phyloP scores from a whole-genome alignment of 371 early-diverging fungal species.

The Syncephalastrum racemosum region DNA sequence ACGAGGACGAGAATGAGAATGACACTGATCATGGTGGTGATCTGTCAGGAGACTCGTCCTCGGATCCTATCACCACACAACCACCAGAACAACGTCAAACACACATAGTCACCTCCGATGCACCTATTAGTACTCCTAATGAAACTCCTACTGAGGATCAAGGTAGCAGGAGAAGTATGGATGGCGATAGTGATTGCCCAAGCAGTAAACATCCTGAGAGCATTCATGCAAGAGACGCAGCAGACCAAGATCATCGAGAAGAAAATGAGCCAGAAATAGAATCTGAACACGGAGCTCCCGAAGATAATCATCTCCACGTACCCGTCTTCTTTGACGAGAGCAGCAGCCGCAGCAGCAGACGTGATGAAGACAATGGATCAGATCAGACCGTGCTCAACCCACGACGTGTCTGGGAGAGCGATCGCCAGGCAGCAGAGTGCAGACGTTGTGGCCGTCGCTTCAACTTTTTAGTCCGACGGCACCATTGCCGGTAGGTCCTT shows the following conservation, averaged over 20 bases:
- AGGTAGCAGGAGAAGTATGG: no score
- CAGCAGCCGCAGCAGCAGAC: no score
- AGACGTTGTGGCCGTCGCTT: constrained; percentile 67
- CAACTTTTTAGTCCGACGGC: constrained; percentile 65
- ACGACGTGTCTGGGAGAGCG: constrained; percentile 64
- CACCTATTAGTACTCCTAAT: not conserved
- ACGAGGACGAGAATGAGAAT: constrained; percentile 7
- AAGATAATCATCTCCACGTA: no score
- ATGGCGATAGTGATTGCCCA: no score
- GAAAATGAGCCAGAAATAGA: no score
- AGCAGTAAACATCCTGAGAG: no score
- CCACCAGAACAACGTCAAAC: not conserved
- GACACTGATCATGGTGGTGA: not conserved
- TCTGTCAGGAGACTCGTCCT: not conserved
- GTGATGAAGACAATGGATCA: constrained; percentile 12
- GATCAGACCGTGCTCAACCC: constrained; percentile 21
- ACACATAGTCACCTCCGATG: not conserved
- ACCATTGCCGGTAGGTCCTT: constrained; percentile 61
- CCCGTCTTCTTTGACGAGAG: no score
- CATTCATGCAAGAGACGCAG: no score
- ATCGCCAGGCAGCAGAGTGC: constrained; percentile 66
- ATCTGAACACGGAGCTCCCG: no score
- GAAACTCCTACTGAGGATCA: constrained; percentile 7
- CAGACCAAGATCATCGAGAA: no score
- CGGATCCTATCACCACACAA: not conserved